Percentiles rank a stretch among this genome's conserved stretches.
phyloP scores from a whole-genome alignment of 257 asterid species.

The Galeopsis tetrahit region DNA sequence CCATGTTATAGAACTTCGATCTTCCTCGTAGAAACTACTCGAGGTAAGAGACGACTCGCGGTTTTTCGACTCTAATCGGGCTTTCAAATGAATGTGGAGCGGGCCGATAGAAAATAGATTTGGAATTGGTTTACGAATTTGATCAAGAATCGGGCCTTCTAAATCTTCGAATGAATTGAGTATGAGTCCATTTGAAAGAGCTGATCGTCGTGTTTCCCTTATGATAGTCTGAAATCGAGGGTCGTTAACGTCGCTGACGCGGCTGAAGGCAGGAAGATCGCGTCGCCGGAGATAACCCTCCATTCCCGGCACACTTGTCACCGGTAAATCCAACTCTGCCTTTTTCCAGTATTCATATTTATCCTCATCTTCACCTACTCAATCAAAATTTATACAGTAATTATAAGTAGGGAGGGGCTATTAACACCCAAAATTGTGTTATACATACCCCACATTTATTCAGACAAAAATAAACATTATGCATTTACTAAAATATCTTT shows the following conservation, averaged over 20 bases:
- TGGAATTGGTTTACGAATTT: constrained; percentile 51
- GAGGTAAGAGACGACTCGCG: constrained; percentile 29
- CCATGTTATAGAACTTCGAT: constrained; percentile 53
- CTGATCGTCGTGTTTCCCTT: constrained; percentile 40
- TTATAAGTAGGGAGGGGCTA: no score
- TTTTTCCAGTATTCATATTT: constrained; percentile 37
- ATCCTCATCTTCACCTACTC: constrained; percentile 53
- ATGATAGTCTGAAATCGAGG: constrained; percentile 31
- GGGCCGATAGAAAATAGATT: constrained; percentile 65
- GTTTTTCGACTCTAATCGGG: constrained; percentile 27
- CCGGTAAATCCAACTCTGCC: constrained; percentile 40
- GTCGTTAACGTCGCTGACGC: constrained; percentile 35
- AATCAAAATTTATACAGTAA: neutral
- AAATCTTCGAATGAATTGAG: constrained; percentile 69
- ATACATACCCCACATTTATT: no score
- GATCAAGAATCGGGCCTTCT: constrained; percentile 51
- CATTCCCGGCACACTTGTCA: constrained; percentile 51
- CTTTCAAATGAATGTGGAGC: constrained; percentile 53
- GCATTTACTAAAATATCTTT: no score
- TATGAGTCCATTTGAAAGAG: constrained; percentile 54
- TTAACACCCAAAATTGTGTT: no score
- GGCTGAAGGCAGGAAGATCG: constrained; percentile 39
- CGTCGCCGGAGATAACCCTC: constrained; percentile 48
- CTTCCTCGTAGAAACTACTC: constrained; percentile 57
- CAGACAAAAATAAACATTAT: no score